These are phyloP conservation scores for Chytriomyces confervae DNA, from an alignment of 192 early-diverging fungal genomes.

Conservation along the genomic window DNA sequence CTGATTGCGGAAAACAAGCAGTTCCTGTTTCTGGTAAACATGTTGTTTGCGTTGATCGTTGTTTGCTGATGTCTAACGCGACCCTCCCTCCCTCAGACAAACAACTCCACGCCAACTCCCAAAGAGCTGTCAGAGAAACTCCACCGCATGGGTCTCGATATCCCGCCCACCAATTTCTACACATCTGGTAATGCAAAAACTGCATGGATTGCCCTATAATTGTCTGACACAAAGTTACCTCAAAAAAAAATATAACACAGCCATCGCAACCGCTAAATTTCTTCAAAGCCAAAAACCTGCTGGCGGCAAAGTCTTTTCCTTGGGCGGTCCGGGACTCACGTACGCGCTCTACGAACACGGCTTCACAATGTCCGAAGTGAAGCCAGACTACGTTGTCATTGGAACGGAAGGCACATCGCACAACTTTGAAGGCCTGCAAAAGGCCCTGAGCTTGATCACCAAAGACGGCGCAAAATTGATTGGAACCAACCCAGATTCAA, in stretches of 20 bases:
- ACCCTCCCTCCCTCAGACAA: conserved; percentile 43
- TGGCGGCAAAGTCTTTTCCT: conserved; percentile 48
- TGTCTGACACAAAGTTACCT: not conserved
- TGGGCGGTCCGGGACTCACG: conserved; percentile 61
- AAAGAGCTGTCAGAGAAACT: conserved; percentile 63
- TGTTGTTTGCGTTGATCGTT: conserved; percentile 11
- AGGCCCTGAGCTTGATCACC: conserved; percentile 61
- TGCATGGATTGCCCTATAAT: not conserved
- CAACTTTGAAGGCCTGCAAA: conserved; percentile 50
- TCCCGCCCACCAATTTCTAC: conserved; percentile 60
- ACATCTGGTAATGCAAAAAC: conserved; percentile 45
- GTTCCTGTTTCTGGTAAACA: conserved; percentile 58
- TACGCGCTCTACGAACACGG: conserved; percentile 62
- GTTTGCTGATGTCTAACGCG: not conserved
- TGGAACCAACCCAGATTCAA: conserved; percentile 64
- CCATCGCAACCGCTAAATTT: conserved; percentile 39
- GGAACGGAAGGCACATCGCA: conserved; percentile 57
- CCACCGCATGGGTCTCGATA: conserved; percentile 56
- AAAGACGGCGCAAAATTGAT: conserved; percentile 60
- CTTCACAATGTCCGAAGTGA: conserved; percentile 60
- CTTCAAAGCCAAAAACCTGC: conserved; percentile 57
- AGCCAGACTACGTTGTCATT: conserved; percentile 66
- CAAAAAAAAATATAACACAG: not conserved
- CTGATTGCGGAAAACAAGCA: conserved; percentile 58
- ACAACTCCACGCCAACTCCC: conserved; percentile 70